Evolutionary conservation across 1,284 basidiomycete species (phyloP).

Genomic region (Trichosporon sp.): DNA sequence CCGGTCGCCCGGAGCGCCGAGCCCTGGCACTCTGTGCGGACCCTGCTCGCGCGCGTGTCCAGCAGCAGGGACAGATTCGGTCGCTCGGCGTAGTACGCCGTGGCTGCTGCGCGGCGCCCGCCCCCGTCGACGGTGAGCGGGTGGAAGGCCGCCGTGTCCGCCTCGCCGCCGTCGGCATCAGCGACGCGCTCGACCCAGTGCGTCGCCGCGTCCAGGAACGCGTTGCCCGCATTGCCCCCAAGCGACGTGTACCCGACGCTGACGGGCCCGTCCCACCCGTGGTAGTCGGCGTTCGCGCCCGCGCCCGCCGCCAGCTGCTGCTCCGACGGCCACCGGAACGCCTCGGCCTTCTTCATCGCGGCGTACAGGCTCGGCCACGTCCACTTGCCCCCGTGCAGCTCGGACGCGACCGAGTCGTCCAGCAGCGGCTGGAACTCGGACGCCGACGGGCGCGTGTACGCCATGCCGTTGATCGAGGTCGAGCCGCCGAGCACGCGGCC

Average conservation of each 20-base stretch:
- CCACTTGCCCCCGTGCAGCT: conserved; percentile 53
- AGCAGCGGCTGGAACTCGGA: conserved; percentile 58
- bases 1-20: conserved; percentile 56
- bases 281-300: conserved; percentile 44
- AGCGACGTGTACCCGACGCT: conserved; percentile 50
- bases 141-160: conserved; percentile 57
- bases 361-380: conserved; percentile 57
- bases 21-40: conserved; percentile 51
- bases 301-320: conserved; percentile 56
- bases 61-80: conserved; percentile 61
- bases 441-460: conserved; percentile 57
- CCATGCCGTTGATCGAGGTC: conserved; percentile 28
- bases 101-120: conserved; percentile 50
- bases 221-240: conserved; percentile 60
- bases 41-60: conserved; percentile 58
- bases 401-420: conserved; percentile 6
- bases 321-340: conserved; percentile 57
- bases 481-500: conserved; percentile 26
- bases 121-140: conserved; percentile 26
- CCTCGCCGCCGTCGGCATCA: conserved; percentile 59
- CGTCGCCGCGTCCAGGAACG: conserved; percentile 53
- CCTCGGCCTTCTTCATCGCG: conserved; percentile 59
- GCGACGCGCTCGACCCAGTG: conserved; percentile 33
- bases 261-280: conserved; percentile 58
- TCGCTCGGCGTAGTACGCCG: conserved; percentile 54